Evolutionary conservation across 2,329 filamentous ascomycete species (phyloP).

Genomic region (Pseudopithomyces chartarum): DNA sequence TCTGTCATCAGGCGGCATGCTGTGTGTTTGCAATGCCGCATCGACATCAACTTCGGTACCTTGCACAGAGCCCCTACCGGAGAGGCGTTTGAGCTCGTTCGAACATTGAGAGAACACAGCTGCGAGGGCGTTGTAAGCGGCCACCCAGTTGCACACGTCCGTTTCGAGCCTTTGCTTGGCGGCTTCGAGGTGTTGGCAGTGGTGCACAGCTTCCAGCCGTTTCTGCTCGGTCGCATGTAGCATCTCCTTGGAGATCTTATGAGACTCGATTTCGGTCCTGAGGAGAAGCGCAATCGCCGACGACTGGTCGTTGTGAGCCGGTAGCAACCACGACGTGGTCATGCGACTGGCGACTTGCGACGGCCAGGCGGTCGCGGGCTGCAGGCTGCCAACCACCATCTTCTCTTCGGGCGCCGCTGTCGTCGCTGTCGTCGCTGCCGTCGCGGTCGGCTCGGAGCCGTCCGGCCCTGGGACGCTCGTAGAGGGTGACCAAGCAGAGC

Average conservation of each 20-base stretch:
- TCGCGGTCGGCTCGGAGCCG: background rate
- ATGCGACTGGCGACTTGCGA: conserved; percentile 5
- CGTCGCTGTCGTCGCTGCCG: background rate
- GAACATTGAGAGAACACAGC: background rate
- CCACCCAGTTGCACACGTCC: background rate
- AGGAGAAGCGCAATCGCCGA: conserved; percentile 17
- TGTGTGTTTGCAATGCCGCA: no score
- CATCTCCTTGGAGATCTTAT: conserved; percentile 20
- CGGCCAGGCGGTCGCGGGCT: conserved; percentile 4
- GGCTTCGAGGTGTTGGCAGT: conserved; percentile 7
- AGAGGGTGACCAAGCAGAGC: background rate
- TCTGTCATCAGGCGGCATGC: no score
- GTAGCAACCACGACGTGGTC: conserved; percentile 16
- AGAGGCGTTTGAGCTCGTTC: no score
- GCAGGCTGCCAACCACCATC: background rate
- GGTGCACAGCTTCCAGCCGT: conserved; percentile 11
- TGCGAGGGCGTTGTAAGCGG: background rate
- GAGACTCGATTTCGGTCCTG: conserved; percentile 16
- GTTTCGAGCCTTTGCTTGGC: conserved; percentile 6
- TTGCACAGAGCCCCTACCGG: no score
- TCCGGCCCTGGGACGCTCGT: background rate
- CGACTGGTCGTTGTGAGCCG: conserved; percentile 14
- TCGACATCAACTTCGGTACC: no score
- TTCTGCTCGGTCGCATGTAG: conserved; percentile 17
- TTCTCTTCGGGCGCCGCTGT: background rate